Conservation (phyloP, 306 rosid species). For the Hippophae rhamnoides region DNA sequence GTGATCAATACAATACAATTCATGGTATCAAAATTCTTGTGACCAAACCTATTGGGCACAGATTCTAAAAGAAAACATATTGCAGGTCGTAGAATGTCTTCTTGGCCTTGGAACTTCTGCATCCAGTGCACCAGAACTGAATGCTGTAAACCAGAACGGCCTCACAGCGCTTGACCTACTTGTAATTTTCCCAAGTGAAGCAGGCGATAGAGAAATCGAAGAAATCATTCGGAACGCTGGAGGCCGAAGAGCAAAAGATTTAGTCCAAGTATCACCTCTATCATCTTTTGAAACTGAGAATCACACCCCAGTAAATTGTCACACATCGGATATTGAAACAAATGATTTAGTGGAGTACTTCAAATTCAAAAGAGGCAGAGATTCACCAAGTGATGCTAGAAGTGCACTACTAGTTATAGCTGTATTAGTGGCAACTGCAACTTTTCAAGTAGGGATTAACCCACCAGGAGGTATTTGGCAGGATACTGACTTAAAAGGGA, state of each 20-base stretch:
- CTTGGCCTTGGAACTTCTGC: not conserved
- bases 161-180: conserved; percentile 24
- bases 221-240: conserved; percentile 11
- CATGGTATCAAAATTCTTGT: too few relatives aligned
- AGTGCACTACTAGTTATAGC: conserved; percentile 19
- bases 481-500: conserved; percentile 3
- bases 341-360: conserved; percentile 12
- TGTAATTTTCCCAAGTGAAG: conserved; percentile 21
- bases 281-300: not conserved
- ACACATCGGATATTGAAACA: not conserved
- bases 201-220: conserved; percentile 21
- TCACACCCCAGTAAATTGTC: not conserved
- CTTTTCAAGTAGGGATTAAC: conserved; percentile 22
- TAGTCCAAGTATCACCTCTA: not conserved
- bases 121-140: not conserved
- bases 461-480: conserved; percentile 25
- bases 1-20: too few relatives aligned
- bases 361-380: conserved; percentile 29
- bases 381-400: conserved; percentile 23
- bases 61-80: not conserved
- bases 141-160: conserved; percentile 10
- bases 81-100: conserved; percentile 24
- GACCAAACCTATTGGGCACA: too few relatives aligned
- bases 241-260: conserved; percentile 12
- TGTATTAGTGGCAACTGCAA: conserved; percentile 20